These are phyloP conservation scores for Echites panduratus DNA, from an alignment of 257 asterid genomes.

Conservation along the genomic window DNA sequence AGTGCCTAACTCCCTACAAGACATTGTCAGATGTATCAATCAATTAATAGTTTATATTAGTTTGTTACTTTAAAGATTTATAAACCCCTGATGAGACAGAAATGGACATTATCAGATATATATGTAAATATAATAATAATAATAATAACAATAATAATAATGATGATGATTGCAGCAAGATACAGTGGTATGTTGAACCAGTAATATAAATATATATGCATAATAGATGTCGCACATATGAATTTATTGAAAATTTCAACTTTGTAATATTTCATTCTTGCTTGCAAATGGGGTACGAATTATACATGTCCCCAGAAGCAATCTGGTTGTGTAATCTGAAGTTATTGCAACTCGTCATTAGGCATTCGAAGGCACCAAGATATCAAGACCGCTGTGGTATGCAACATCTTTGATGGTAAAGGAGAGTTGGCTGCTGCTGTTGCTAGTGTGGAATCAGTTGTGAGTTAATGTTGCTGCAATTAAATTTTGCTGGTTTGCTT, in stretches of 20 bases:
- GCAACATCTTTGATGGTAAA: constrained; percentile 68
- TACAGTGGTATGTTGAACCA: no score
- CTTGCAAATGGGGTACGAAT: no score
- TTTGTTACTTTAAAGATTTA: not conserved
- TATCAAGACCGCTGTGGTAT: constrained; percentile 65
- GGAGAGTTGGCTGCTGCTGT: constrained; percentile 93
- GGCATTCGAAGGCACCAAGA: constrained; percentile 64
- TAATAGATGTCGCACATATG: no score
- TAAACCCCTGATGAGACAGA: not conserved
- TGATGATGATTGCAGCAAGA: no score
- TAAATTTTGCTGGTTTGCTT: constrained; percentile 9
- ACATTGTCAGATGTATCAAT: not conserved
- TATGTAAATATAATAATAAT: no score
- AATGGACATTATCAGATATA: no score
- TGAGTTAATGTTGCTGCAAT: constrained; percentile 31
- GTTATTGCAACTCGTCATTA: constrained; percentile 23
- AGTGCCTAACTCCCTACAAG: not conserved
- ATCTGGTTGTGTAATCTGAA: not conserved
- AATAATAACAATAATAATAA: no score
- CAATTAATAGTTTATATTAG: not conserved
- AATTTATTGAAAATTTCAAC: not conserved
- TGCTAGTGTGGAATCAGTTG: constrained; percentile 78
- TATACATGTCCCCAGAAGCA: no score
- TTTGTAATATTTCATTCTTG: not conserved
- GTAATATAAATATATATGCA: no score